Evolutionary conservation across 192 early-diverging fungal species (phyloP).

Genomic region (Coemansia sp.): DNA sequence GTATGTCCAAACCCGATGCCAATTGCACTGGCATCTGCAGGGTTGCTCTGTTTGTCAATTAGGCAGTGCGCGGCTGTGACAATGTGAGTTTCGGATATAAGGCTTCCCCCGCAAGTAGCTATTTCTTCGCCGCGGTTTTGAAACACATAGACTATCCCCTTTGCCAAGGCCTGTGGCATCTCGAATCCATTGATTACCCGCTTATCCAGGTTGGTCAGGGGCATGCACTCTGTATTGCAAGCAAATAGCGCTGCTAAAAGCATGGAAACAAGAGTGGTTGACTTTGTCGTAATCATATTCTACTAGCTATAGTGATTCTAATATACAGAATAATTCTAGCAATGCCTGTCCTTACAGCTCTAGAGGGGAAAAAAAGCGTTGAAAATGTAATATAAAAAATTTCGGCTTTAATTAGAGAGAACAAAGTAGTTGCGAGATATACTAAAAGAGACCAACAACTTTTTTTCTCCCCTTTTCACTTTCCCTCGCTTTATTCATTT

Average conservation of each 20-base stretch:
- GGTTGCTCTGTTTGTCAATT: background rate
- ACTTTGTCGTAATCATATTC: background rate
- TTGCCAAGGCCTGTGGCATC: background rate
- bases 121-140: background rate
- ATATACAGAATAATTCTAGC: too few species aligned
- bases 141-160: background rate
- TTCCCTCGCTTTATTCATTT: too few species aligned
- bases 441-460: too few species aligned
- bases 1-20: background rate
- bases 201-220: background rate
- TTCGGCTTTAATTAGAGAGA: too few species aligned
- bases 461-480: too few species aligned
- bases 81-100: conserved; percentile 2
- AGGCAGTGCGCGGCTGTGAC: conserved; percentile 17
- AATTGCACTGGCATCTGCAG: background rate
- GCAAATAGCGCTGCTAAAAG: background rate
- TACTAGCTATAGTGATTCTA: too few species aligned
- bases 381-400: too few species aligned
- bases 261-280: background rate
- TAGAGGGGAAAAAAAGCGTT: too few species aligned
- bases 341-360: too few species aligned
- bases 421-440: too few species aligned
- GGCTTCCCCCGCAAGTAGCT: conserved; percentile 11
- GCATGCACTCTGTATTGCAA: background rate
- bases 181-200: conserved; percentile 5